Percentiles rank a stretch among this genome's conserved stretches.
Conservation (phyloP, 2,329 filamentous ascomycete species). For the Diatrype stigma region DNA sequence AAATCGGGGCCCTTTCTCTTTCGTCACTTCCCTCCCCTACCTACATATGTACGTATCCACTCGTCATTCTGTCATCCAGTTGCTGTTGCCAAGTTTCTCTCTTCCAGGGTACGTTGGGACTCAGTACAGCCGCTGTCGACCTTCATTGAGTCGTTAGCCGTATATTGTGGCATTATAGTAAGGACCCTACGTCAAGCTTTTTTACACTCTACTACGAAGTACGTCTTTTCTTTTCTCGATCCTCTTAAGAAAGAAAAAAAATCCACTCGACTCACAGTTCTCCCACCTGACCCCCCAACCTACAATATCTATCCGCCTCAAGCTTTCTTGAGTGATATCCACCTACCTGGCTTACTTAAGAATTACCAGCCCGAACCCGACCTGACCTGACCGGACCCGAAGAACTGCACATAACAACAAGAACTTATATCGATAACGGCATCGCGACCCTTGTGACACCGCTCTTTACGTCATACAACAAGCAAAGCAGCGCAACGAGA, state of each 20-base stretch:
- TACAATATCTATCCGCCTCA: too few species aligned
- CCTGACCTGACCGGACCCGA: neutral
- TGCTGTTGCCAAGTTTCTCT: neutral
- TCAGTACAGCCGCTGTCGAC: too few species aligned
- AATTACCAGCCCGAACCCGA: neutral
- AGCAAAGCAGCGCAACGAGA: neutral
- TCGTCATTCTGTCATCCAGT: too few species aligned
- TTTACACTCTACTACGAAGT: too few species aligned
- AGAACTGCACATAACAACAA: neutral
- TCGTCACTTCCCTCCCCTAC: neutral
- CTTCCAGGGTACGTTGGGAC: neutral
- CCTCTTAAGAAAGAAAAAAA: too few species aligned
- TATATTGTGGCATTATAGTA: too few species aligned
- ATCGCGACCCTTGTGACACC: neutral
- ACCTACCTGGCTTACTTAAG: neutral
- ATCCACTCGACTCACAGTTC: too few species aligned
- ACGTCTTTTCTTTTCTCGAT: too few species aligned
- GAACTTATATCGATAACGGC: neutral
- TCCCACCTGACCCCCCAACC: too few species aligned
- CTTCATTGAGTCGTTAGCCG: too few species aligned
- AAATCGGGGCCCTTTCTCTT: neutral
- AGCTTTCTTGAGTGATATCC: neutral
- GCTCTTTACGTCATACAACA: neutral
- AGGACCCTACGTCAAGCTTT: too few species aligned
- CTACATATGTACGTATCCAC: neutral